These are phyloP conservation scores for Kodamaea lidongshanica DNA, from an alignment of 805 yeast genomes.

Conservation along the genomic window DNA sequence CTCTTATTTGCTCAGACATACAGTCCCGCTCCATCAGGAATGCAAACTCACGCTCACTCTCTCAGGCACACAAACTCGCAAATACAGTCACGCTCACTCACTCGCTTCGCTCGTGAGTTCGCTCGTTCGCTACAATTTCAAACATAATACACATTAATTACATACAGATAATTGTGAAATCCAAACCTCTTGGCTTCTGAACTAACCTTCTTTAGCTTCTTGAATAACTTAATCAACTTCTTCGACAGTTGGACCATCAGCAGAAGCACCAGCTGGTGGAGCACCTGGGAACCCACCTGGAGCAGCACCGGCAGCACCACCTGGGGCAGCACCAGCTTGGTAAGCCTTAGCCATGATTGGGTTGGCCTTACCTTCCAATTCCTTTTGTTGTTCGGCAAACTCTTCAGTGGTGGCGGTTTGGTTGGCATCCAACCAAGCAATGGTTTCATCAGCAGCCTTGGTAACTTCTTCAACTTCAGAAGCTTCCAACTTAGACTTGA, in stretches of 20 bases:
- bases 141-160: constrained; percentile 7
- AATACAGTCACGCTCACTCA: no score
- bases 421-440: constrained; percentile 88
- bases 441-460: constrained; percentile 79
- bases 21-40: no score
- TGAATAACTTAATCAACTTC: constrained; percentile 40
- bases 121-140: no score
- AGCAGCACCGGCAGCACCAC: constrained; percentile 62
- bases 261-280: constrained; percentile 31
- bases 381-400: constrained; percentile 89
- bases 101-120: no score
- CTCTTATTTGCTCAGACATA: no score
- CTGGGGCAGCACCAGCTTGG: constrained; percentile 85
- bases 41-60: no score
- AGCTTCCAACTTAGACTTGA: constrained; percentile 44
- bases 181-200: constrained; percentile 1
- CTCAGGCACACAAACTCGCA: no score
- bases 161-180: constrained; percentile 6
- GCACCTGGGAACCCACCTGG: constrained; percentile 39
- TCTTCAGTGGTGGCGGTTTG: constrained; percentile 92
- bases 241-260: constrained; percentile 49
- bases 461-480: constrained; percentile 62
- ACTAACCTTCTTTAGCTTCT: constrained; percentile 3
- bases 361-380: constrained; percentile 89
- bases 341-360: constrained; percentile 97